Base-by-base conservation (phyloP, 371 early-diverging fungal genomes). In the Actinomortierella wolfii region DNA sequence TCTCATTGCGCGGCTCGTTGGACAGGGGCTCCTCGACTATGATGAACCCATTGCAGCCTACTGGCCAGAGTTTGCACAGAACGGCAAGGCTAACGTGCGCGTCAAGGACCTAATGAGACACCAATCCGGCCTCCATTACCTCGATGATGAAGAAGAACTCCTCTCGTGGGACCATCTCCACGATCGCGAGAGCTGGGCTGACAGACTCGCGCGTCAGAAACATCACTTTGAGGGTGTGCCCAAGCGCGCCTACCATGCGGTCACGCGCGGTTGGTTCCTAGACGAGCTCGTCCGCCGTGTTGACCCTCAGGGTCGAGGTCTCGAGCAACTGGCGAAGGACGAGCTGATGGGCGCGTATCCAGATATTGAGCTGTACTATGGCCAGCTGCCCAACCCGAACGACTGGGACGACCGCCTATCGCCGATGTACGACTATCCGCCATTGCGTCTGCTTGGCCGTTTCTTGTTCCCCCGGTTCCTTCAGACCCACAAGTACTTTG, bases 51-150 rank as follows among this genome's bases (percentile, higher is more conserved):
- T 92, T 26, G 52, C 82, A 7, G 77, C 76, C 9, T 87, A 88
- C 60, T 92, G 93, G 93, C 91, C 93, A 2, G 90, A 91, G 57
- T 92, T 92, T 68, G 90, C 82, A 1, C 81, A 83, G 59, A 88
- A 88, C 23, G 83, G 83, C 59, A 92, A 92, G 76, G 84, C 86
- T 45, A 76, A 91, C 56, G 91, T 92, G 3, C 87, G 87, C 0
- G 41, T 92, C 41, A 66, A 57, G 3, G 83, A 86, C 55, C 56
- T 91, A 51, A 80, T 91, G 83, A 75, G 67, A 18, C 90, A 92
- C 56, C 81, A 82, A 15, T 84, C 82, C 11, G 91, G 92, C 1
- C 83, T 92, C 3, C 67, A 81, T 0, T 82, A 43, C 52, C 57
- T 91, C 25, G 86, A 87, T 54, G 54, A 79, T 7, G 62, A 59